Conservation (phyloP, 2,329 filamentous ascomycete genomes). For the Torrubiella hemipterigena region DNA sequence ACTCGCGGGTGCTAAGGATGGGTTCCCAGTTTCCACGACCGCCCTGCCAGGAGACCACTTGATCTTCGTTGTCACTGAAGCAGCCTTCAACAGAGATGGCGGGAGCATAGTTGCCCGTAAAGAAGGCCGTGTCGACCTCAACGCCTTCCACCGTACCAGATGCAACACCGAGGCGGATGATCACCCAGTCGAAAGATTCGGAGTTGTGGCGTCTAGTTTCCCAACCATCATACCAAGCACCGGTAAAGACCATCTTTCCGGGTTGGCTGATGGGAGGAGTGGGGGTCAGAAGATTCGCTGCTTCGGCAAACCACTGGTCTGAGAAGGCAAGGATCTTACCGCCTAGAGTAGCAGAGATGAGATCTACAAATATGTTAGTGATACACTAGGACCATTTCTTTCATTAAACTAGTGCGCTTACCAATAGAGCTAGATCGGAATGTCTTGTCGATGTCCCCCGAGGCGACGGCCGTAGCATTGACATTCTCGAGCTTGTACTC, state of each 20-base stretch:
- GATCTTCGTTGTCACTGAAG: slow-evolving; percentile 52
- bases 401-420: slow-evolving; percentile 20
- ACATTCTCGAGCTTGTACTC: slow-evolving; percentile 46
- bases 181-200: slow-evolving; percentile 53
- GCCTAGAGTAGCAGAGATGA: slow-evolving; percentile 48
- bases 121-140: slow-evolving; percentile 72
- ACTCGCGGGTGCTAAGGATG: slow-evolving; percentile 57
- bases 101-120: slow-evolving; percentile 72
- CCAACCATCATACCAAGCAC: slow-evolving; percentile 62
- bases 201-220: slow-evolving; percentile 56
- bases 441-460: slow-evolving; percentile 46
- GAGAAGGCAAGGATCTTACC: slow-evolving; percentile 54
- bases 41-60: slow-evolving; percentile 51
- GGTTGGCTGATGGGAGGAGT: slow-evolving; percentile 49
- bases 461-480: slow-evolving; percentile 32
- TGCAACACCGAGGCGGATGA: slow-evolving; percentile 54
- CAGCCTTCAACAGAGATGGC: slow-evolving; percentile 67
- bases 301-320: slow-evolving; percentile 58
- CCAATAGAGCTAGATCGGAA: slow-evolving; percentile 52
- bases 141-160: slow-evolving; percentile 62
- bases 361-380: slow-evolving; percentile 27
- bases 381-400: background rate
- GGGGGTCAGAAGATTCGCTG: slow-evolving; percentile 51
- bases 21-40: slow-evolving; percentile 55
- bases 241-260: slow-evolving; percentile 57